Conservation (phyloP, 169 alveolate genomes). For the Theileria orientalis region DNA sequence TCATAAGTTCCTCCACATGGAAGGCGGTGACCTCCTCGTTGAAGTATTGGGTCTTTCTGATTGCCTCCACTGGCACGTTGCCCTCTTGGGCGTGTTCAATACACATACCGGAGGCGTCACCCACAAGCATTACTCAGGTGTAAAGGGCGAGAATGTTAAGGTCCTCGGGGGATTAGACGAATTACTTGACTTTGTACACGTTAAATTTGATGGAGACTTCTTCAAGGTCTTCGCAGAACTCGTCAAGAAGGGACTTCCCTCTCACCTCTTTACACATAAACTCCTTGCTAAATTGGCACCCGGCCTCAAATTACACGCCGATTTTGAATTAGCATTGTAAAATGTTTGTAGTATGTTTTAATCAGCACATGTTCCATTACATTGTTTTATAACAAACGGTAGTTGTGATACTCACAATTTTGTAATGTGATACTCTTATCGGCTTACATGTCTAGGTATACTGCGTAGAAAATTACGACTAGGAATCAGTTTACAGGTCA, state of each 20-base stretch:
- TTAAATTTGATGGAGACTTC: too few species aligned
- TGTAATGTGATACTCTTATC: neutral
- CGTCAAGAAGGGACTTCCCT: neutral
- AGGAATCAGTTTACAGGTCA: too few species aligned
- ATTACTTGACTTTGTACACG: neutral
- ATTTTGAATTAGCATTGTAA: too few species aligned
- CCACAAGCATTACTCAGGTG: neutral
- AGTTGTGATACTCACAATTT: neutral
- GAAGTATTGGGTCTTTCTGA: neutral
- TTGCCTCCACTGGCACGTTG: neutral
- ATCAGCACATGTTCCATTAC: neutral
- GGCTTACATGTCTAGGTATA: too few species aligned
- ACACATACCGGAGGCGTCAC: neutral
- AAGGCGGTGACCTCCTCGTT: neutral
- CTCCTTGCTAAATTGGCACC: neutral
- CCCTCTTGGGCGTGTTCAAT: neutral
- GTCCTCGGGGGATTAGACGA: neutral
- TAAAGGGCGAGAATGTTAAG: neutral
- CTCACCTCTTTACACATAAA: neutral
- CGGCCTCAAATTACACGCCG: neutral
- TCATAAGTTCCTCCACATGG: neutral
- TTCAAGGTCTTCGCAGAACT: neutral
- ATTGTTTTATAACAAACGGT: neutral
- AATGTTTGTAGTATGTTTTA: neutral
- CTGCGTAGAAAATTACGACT: too few species aligned